Evolutionary conservation across 1,139 yeast genomes (phyloP).

Genomic region (Yamadazyma sp.): DNA sequence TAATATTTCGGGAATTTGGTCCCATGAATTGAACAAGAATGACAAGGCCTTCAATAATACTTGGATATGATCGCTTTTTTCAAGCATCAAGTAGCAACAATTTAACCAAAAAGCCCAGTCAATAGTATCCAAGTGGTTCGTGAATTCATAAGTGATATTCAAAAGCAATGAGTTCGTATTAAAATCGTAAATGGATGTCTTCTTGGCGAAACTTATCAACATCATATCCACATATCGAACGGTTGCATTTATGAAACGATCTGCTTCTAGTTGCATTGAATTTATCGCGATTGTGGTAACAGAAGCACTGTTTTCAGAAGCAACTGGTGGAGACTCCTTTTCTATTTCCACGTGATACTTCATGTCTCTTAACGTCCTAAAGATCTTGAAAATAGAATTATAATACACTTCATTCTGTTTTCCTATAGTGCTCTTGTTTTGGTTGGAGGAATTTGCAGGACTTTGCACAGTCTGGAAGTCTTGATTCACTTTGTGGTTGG

Average conservation of each 20-base stretch:
- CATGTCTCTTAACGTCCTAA: conserved; percentile 49
- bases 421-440: conserved; percentile 2
- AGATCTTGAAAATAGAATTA: conserved; percentile 40
- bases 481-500: conserved; percentile 13
- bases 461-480: conserved; percentile 10
- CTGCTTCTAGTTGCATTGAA: conserved; percentile 9
- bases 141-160: conserved; percentile 46
- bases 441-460: not conserved
- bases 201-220: conserved; percentile 36
- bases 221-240: conserved; percentile 29
- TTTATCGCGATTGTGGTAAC: not conserved
- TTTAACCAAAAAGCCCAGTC: conserved; percentile 81
- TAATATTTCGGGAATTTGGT: conserved; percentile 51
- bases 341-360: conserved; percentile 18
- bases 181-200: conserved; percentile 46
- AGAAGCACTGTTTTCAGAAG: not conserved
- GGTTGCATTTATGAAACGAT: not conserved
- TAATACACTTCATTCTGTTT: conserved; percentile 33
- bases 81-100: conserved; percentile 57
- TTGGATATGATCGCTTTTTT: conserved; percentile 60
- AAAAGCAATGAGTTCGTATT: conserved; percentile 45
- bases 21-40: conserved; percentile 74
- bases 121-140: conserved; percentile 39
- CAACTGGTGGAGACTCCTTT: not conserved
- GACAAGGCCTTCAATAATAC: conserved; percentile 64